phyloP scores from a whole-genome alignment of 2,329 filamentous ascomycete species.

The Pyrenophora seminiperda region DNA sequence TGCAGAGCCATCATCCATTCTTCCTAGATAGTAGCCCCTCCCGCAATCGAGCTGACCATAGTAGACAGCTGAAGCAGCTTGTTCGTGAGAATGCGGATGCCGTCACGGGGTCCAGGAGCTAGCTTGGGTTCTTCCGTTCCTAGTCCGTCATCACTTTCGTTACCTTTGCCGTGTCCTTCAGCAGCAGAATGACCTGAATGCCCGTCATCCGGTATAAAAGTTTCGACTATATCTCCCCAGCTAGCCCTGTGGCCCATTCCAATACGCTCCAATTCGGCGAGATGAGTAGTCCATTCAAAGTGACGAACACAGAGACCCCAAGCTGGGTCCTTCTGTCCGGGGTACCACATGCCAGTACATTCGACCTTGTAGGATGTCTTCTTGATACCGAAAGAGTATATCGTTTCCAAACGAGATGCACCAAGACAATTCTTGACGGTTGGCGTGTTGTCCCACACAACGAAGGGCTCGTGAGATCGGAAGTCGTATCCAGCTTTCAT shows the following conservation, averaged over 20 bases:
- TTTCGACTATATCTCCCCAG: conserved; percentile 29
- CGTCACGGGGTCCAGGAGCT: conserved; percentile 15
- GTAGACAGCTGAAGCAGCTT: conserved; percentile 37
- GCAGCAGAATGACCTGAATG: conserved; percentile 10
- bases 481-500: conserved; percentile 25
- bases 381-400: conserved; percentile 39
- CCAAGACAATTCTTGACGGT: conserved; percentile 20
- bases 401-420: conserved; percentile 29
- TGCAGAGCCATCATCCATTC: not conserved
- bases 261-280: conserved; percentile 35
- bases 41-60: conserved; percentile 26
- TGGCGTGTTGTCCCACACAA: conserved; percentile 23
- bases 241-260: conserved; percentile 25
- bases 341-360: conserved; percentile 37
- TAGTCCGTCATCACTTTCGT: conserved; percentile 15
- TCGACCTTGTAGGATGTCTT: conserved; percentile 38
- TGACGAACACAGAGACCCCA: conserved; percentile 43
- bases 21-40: conserved; percentile 8
- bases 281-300: conserved; percentile 35
- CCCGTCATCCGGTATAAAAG: conserved; percentile 39
- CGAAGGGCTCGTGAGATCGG: conserved; percentile 24
- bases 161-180: not conserved
- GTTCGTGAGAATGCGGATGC: conserved; percentile 28
- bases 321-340: conserved; percentile 21
- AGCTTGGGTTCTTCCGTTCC: conserved; percentile 11